Percentiles rank a stretch among this genome's conserved stretches.
These are phyloP conservation scores for Stachybotrys chartarum DNA, from an alignment of 2,329 filamentous ascomycete species.

Conservation along the genomic window DNA sequence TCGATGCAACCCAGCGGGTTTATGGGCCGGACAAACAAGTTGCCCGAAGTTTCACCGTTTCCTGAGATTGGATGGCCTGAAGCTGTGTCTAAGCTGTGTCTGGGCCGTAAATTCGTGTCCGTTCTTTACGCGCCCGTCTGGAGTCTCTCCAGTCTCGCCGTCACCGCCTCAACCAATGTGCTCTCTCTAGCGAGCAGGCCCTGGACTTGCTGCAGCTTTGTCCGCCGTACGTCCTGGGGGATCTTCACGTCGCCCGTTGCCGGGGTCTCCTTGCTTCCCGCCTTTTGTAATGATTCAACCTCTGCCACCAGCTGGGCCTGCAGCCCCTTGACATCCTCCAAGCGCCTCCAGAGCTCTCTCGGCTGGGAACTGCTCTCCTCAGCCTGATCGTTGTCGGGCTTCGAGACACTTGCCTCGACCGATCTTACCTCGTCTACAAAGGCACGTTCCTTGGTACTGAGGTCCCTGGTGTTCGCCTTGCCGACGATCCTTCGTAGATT, in stretches of 20 bases:
- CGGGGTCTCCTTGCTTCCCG: constrained; percentile 14
- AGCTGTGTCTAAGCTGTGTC: no score
- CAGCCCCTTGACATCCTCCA: constrained; percentile 48
- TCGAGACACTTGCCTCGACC: constrained; percentile 44
- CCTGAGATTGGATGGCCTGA: no score
- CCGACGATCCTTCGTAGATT: constrained; percentile 39
- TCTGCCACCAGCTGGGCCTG: constrained; percentile 47
- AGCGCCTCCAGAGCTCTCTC: constrained; percentile 47
- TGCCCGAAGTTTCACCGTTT: no score
- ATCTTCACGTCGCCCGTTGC: constrained; percentile 41
- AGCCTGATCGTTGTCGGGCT: constrained; percentile 18
- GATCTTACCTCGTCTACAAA: constrained; percentile 41
- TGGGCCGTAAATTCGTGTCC: neutral
- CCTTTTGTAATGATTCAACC: constrained; percentile 35
- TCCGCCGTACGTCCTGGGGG: constrained; percentile 52
- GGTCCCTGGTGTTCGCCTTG: constrained; percentile 32
- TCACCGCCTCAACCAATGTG: constrained; percentile 61
- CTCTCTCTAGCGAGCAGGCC: constrained; percentile 58
- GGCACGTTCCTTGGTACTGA: constrained; percentile 37
- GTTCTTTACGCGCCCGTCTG: constrained; percentile 14
- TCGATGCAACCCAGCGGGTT: no score
- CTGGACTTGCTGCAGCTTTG: constrained; percentile 58
- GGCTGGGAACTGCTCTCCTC: constrained; percentile 26
- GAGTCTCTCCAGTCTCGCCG: constrained; percentile 53
- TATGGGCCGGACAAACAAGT: no score